A percentile compares a stretch with the other conserved stretches of the same genome.
Conservation (phyloP, 1,284 basidiomycete genomes). For the Tetrapyrgos nigripes region DNA sequence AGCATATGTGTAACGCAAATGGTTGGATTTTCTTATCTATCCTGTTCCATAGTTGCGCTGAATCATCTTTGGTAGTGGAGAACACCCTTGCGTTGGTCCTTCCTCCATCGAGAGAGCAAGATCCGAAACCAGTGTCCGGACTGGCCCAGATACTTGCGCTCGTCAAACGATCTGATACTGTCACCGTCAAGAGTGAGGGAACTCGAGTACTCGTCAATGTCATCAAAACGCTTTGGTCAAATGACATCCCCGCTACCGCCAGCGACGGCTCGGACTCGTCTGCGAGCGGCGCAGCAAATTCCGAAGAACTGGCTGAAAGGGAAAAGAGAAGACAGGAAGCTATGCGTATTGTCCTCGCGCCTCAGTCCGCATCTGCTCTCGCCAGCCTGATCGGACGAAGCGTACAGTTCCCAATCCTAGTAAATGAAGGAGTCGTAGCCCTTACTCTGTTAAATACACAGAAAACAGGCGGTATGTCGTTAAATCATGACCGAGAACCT, state of each 20-base stretch:
- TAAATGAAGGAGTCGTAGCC: constrained; percentile 91
- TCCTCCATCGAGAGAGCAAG: constrained; percentile 37
- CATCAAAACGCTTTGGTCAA: constrained; percentile 74
- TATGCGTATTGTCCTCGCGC: constrained; percentile 58
- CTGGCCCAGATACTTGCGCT: constrained; percentile 78
- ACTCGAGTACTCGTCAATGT: constrained; percentile 88
- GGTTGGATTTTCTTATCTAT: constrained; percentile 50
- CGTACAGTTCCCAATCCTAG: constrained; percentile 81
- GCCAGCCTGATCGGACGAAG: constrained; percentile 79
- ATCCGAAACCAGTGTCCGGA: constrained; percentile 45
- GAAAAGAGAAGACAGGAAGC: constrained; percentile 59
- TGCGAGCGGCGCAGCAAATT: constrained; percentile 16
- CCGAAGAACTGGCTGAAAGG: constrained; percentile 37
- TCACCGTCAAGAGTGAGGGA: constrained; percentile 87
- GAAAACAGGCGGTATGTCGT: constrained; percentile 63
- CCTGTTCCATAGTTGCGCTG: constrained; percentile 12
- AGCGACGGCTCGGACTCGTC: constrained; percentile 9
- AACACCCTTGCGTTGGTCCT: constrained; percentile 67
- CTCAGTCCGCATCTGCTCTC: constrained; percentile 65
- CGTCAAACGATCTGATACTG: constrained; percentile 80
- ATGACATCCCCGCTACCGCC: constrained; percentile 44
- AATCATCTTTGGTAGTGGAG: constrained; percentile 53
- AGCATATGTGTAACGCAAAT: constrained; percentile 84
- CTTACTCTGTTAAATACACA: constrained; percentile 79
- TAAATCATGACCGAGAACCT: constrained; percentile 1